A percentile compares a stretch with the other conserved stretches of the same genome.
phyloP scores from a whole-genome alignment of 768 basidiomycete species.

The Leccinum boreale region DNA sequence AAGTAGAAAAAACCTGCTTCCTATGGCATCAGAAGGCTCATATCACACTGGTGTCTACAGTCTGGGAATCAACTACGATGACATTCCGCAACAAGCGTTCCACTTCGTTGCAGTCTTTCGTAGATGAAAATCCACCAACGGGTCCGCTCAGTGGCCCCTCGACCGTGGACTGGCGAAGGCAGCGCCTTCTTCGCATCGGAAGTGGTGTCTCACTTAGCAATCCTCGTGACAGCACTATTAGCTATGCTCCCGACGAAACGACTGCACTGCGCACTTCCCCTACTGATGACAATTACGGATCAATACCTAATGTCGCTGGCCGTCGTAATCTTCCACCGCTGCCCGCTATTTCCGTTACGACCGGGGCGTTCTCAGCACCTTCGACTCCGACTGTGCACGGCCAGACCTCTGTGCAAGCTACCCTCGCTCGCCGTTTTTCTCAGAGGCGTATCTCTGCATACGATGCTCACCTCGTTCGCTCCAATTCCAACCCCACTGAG shows the following conservation, averaged over 20 bases:
- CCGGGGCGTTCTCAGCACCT: slow-evolving; percentile 36
- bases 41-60: background rate
- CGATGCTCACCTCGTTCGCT: slow-evolving; percentile 46
- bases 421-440: slow-evolving; percentile 38
- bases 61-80: slow-evolving; percentile 12
- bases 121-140: slow-evolving; percentile 15
- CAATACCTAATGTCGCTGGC: slow-evolving; percentile 35
- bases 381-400: slow-evolving; percentile 31
- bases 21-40: background rate
- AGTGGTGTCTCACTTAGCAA: background rate
- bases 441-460: slow-evolving; percentile 74
- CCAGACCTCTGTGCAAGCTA: slow-evolving; percentile 30
- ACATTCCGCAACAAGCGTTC: slow-evolving; percentile 17
- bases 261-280: slow-evolving; percentile 33
- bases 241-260: slow-evolving; percentile 30
- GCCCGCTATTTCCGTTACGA: slow-evolving; percentile 31
- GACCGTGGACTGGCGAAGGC: slow-evolving; percentile 56
- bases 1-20: background rate
- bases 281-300: slow-evolving; percentile 52
- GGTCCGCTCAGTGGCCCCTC: slow-evolving; percentile 49
- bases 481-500: slow-evolving; percentile 34
- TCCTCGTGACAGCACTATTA: background rate
- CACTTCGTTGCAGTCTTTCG: slow-evolving; percentile 18
- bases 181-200: slow-evolving; percentile 58
- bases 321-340: slow-evolving; percentile 38